These are phyloP conservation scores for Diaporthe ilicicola DNA, from an alignment of 2,329 filamentous ascomycete genomes.

Conservation along the genomic window DNA sequence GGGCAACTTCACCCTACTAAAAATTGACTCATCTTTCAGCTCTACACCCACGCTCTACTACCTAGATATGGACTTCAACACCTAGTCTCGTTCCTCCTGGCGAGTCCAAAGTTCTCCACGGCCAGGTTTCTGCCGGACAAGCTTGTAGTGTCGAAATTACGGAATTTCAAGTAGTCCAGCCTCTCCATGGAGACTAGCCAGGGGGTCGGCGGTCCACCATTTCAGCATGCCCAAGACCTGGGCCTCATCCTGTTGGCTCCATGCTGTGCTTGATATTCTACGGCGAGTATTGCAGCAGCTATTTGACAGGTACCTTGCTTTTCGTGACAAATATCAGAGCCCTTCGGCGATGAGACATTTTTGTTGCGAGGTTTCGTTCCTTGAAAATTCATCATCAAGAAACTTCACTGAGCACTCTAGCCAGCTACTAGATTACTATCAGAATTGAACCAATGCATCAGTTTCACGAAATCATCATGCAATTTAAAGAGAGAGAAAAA, in stretches of 20 bases:
- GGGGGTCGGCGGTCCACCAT: slow-evolving; percentile 58
- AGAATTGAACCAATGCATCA: no score
- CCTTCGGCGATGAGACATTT: no score
- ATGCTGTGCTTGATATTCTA: slow-evolving; percentile 70
- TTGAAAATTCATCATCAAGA: no score
- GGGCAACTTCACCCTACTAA: slow-evolving; percentile 35
- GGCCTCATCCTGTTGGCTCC: slow-evolving; percentile 62
- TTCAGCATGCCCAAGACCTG: slow-evolving; percentile 36
- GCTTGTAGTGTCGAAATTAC: slow-evolving; percentile 57
- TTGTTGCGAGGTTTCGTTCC: no score
- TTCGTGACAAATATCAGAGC: no score
- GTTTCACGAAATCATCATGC: no score
- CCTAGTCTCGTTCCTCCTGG: slow-evolving; percentile 57
- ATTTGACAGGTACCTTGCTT: no score
- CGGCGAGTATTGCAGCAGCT: no score
- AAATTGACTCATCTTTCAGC: slow-evolving; percentile 66
- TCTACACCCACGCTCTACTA: slow-evolving; percentile 53
- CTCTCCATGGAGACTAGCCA: slow-evolving; percentile 57
- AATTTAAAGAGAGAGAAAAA: no score
- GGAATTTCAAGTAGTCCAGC: slow-evolving; percentile 59
- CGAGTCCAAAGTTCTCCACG: slow-evolving; percentile 63
- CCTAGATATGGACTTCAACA: slow-evolving; percentile 56
- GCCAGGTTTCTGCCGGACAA: slow-evolving; percentile 62
- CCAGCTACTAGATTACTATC: no score
- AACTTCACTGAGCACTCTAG: no score